Percentiles rank a stretch among this genome's conserved stretches.
Evolutionary conservation across 176 grass and related monocot genomes (phyloP).

Genomic region (Rhynchospora pubera): DNA sequence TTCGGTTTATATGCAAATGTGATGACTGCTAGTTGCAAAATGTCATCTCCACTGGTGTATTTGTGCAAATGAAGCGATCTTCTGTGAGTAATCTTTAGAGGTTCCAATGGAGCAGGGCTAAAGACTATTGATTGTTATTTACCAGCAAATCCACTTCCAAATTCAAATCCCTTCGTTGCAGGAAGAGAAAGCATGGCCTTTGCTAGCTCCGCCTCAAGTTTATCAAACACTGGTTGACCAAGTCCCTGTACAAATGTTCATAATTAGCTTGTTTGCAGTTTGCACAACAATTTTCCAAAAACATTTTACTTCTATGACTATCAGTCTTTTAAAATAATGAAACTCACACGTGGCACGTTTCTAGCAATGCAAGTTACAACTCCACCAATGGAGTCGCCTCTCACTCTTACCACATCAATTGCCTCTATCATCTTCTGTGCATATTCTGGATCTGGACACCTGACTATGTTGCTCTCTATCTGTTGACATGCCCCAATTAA

Average conservation of each 20-base stretch:
- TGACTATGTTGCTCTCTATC: constrained; percentile 96
- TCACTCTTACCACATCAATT: constrained; percentile 77
- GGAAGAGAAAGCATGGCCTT: constrained; percentile 97
- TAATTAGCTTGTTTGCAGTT: not conserved
- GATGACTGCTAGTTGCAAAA: not conserved
- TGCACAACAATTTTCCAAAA: not conserved
- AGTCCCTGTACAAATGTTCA: constrained; percentile 54
- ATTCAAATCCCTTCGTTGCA: constrained; percentile 97
- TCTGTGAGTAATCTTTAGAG: not conserved
- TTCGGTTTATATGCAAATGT: not conserved
- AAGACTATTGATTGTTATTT: constrained; percentile 11
- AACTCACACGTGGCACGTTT: constrained; percentile 95
- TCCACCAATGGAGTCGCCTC: constrained; percentile 89
- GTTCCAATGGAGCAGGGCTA: not conserved
- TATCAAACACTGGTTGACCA: constrained; percentile 95
- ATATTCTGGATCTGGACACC: constrained; percentile 94
- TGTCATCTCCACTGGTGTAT: not conserved
- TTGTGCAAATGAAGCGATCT: not conserved
- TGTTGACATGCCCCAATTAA: constrained; percentile 34
- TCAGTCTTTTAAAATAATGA: constrained; percentile 6
- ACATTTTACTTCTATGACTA: constrained; percentile 3
- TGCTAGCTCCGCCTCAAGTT: constrained; percentile 91
- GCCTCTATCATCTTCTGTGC: constrained; percentile 95
- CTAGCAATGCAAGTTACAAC: constrained; percentile 92
- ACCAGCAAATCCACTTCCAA: constrained; percentile 97